Base-by-base conservation (phyloP, 2,329 filamentous ascomycete genomes). In the Paecilomyces fulvus region DNA sequence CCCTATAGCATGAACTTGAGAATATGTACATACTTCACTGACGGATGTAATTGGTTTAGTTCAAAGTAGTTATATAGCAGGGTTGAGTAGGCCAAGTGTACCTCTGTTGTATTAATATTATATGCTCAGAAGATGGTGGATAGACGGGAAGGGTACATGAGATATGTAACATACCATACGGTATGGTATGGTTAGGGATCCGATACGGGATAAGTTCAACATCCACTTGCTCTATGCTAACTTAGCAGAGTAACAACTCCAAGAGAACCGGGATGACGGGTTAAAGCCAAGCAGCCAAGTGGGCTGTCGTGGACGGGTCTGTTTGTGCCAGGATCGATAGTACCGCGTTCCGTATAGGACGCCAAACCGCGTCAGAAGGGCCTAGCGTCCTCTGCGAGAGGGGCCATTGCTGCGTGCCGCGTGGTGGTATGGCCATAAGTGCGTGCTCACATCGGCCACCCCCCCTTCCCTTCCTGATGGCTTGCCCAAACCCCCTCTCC, bases 261-360 rank as follows among this genome's bases (percentile, higher is more conserved):
- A 28, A 53, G 53, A 51, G 54, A 66, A 62, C 65, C 65, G 61
- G 64, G 59, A 63, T 67, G 65, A 65, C 60, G 65, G 64, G 61
- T 62, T 65, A 55, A 6, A n/a, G 37, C 37, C 37, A 43, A 43
- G 60, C 61, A 56, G 56, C 64, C 64, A 64, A 63, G 64, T 66
- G 64, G 64, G 63, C 60, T 65, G 60, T 51, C 56, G 60, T 60
- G 58, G 62, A 57, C 56, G 59, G 21, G 54, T 56, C 56, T 60
- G 62, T 51, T 53, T 51, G 28, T 31, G 25, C 30, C 21, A 33
- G 23, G 30, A 30, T 30, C 28, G 50, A 20, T 52, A 33, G 50
- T 30, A 30, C 30, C 50, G 25, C 50, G 25, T 52, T n/a, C 28
- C 49, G 17, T 52, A 30, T 52, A 8, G 50, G 50, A 43, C 37